Conservation (phyloP, 148 eudicot genomes). For the Rhododendron kiyosumense region DNA sequence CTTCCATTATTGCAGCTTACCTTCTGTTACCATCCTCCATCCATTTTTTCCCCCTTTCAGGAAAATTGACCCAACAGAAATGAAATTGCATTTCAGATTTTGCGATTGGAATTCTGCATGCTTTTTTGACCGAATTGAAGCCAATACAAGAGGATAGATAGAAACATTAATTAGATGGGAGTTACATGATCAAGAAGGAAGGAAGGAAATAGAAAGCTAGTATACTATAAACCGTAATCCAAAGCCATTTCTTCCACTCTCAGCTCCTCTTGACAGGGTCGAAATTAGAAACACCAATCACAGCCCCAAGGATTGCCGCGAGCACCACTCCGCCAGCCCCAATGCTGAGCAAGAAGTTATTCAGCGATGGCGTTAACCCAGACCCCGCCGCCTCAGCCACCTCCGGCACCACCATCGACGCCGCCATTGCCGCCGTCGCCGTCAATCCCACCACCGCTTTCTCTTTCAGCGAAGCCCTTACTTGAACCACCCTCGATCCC, state of each 20-base stretch:
- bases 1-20: too few relatives aligned
- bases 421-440: conserved; percentile 38
- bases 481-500: conserved; percentile 14
- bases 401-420: conserved; percentile 42
- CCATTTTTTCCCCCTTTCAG: too few relatives aligned
- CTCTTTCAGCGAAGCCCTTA: conserved; percentile 40
- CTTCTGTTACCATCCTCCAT: too few relatives aligned
- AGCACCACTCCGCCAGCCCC: conserved; percentile 42
- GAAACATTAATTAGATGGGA: background rate
- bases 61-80: too few relatives aligned
- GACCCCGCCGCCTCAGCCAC: conserved; percentile 44
- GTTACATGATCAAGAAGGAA: background rate
- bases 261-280: conserved; percentile 53
- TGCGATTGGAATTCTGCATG: background rate
- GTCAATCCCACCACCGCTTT: conserved; percentile 33
- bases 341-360: conserved; percentile 57
- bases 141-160: background rate
- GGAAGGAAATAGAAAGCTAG: background rate
- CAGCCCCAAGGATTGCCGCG: conserved; percentile 27
- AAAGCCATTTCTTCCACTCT: background rate
- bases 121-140: background rate
- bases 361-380: conserved; percentile 41
- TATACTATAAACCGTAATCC: background rate
- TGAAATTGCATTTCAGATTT: too few relatives aligned
- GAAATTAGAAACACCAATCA: conserved; percentile 43